phyloP scores from a whole-genome alignment of 2,329 filamentous ascomycete species.

The Exophiala spinifera region DNA sequence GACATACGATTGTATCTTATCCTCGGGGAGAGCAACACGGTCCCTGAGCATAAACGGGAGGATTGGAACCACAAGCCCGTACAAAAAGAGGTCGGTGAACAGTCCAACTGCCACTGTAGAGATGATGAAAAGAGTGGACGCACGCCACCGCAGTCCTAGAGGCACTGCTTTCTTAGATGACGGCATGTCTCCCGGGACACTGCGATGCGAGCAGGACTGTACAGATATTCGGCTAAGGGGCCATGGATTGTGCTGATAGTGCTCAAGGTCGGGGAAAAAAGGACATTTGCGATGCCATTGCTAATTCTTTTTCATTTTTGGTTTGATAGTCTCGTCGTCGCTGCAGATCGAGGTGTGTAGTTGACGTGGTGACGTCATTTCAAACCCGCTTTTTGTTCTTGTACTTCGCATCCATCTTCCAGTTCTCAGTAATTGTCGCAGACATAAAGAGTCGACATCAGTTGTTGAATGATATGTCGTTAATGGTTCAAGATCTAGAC shows the following conservation, averaged over 20 bases:
- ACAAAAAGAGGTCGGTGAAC: constrained; percentile 54
- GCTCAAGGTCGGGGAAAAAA: no score
- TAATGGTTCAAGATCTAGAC: background rate
- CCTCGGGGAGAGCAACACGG: constrained; percentile 47
- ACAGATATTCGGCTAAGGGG: background rate
- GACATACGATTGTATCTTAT: constrained; percentile 51
- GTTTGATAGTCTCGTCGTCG: background rate
- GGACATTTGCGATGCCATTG: no score
- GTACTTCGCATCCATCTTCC: no score
- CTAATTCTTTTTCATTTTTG: no score
- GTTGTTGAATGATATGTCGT: background rate
- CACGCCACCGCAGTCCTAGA: constrained; percentile 50
- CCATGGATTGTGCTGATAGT: no score
- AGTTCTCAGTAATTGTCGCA: no score
- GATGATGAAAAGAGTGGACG: constrained; percentile 58
- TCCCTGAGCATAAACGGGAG: constrained; percentile 57
- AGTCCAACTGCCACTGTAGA: constrained; percentile 45
- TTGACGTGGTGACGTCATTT: no score
- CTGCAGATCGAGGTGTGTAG: background rate
- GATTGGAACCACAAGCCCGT: constrained; percentile 58
- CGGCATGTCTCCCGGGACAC: constrained; percentile 10
- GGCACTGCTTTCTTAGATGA: constrained; percentile 14
- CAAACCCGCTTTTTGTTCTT: background rate
- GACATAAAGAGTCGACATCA: background rate
- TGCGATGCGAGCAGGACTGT: constrained; percentile 1